A percentile compares a stretch with the other conserved stretches of the same genome.
These are phyloP conservation scores for Shiraia sp. DNA, from an alignment of 2,329 filamentous ascomycete genomes.

Conservation along the genomic window DNA sequence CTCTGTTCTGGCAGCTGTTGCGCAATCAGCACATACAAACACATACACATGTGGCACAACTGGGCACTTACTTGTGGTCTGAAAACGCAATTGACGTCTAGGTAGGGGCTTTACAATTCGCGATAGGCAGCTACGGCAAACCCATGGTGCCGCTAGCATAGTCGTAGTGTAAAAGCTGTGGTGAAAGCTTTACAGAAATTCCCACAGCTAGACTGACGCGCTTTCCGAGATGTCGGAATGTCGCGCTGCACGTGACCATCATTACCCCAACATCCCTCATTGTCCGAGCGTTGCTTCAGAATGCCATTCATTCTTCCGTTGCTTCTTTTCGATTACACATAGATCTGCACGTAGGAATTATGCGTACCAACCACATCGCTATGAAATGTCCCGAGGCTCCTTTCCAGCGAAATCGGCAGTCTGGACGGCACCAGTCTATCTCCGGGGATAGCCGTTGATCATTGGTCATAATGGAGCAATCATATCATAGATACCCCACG, in stretches of 20 bases:
- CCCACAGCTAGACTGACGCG: slow-evolving; percentile 24
- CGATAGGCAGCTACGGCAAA: slow-evolving; percentile 54
- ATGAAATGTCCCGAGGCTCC: slow-evolving; percentile 17
- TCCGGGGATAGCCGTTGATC: slow-evolving; percentile 35
- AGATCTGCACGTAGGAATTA: slow-evolving; percentile 5
- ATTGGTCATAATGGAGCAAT: slow-evolving; percentile 12
- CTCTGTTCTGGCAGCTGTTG: slow-evolving; percentile 26
- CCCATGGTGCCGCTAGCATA: slow-evolving; percentile 49
- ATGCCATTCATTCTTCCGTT: slow-evolving; percentile 9
- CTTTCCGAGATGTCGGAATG: slow-evolving; percentile 22
- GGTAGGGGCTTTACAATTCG: slow-evolving; percentile 41
- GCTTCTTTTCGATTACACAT: slow-evolving; percentile 11
- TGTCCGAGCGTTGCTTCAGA: no score
- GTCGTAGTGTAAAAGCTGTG: slow-evolving; percentile 9
- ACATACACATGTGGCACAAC: background rate
- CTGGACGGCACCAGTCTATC: slow-evolving; percentile 24
- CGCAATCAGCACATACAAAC: slow-evolving; percentile 8
- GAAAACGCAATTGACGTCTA: slow-evolving; percentile 31
- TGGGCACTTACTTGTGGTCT: slow-evolving; percentile 28
- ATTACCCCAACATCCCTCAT: no score
- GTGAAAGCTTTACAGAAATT: slow-evolving; percentile 11
- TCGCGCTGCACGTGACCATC: slow-evolving; percentile 37
- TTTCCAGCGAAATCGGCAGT: slow-evolving; percentile 28
- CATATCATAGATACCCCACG: slow-evolving; percentile 8
- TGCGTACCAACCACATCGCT: slow-evolving; percentile 8